Conservation (phyloP, 805 yeast species). For the Schizosaccharomyces cryophilus region DNA sequence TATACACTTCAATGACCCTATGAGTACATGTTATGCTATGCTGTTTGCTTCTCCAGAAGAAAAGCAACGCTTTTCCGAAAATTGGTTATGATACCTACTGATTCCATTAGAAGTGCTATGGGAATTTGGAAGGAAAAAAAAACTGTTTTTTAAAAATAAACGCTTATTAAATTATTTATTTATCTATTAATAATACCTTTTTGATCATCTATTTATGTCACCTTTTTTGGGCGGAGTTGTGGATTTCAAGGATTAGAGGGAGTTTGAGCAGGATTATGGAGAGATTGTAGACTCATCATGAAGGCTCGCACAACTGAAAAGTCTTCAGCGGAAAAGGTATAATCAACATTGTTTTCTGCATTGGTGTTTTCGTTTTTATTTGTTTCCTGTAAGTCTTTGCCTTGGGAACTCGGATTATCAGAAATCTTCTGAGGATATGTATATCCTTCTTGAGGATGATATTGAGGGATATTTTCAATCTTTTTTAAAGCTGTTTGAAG, state of each 20-base stretch:
- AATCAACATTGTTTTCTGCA: not conserved
- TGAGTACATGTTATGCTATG: not conserved
- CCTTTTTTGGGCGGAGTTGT: not conserved
- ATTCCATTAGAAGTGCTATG: no score
- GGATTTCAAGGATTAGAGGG: not conserved
- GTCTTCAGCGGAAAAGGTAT: not conserved
- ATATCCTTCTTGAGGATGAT: not conserved
- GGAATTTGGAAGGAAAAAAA: no score
- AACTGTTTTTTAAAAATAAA: not conserved
- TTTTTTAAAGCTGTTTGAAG: not conserved
- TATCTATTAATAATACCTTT: not conserved
- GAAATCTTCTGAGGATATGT: not conserved
- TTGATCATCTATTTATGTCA: no score
- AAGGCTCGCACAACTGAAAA: not conserved
- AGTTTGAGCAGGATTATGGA: not conserved
- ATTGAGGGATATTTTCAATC: not conserved
- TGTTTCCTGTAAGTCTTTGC: not conserved
- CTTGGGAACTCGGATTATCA: not conserved
- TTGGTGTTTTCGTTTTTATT: not conserved
- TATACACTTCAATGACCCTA: not conserved
- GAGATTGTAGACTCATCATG: not conserved
- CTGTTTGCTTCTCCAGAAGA: not conserved
- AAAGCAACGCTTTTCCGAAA: not conserved
- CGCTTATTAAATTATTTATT: not conserved
- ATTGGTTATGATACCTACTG: not conserved